Evolutionary conservation across 1,284 basidiomycete genomes (phyloP).

Genomic region (Trichosporon ovoides): DNA sequence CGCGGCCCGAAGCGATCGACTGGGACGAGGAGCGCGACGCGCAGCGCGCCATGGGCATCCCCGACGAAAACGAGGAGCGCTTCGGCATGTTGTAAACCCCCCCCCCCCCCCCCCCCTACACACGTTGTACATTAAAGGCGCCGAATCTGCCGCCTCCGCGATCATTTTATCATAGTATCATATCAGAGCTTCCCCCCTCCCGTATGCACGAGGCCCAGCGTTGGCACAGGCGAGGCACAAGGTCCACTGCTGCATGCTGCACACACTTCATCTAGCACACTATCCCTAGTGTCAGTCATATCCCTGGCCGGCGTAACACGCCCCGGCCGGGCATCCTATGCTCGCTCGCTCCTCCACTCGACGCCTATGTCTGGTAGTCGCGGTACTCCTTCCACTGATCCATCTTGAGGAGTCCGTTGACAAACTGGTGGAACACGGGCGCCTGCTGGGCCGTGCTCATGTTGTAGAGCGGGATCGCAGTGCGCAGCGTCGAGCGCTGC

Average conservation of each 20-base stretch:
- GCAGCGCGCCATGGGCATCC: conserved; percentile 38
- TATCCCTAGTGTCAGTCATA: too few species aligned
- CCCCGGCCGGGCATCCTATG: too few species aligned
- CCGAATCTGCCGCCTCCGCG: too few species aligned
- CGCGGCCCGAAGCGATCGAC: conserved; percentile 39
- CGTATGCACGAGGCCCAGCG: not conserved
- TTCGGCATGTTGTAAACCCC: not conserved
- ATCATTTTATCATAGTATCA: not conserved
- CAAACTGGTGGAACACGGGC: conserved; percentile 68
- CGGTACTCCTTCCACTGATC: conserved; percentile 45
- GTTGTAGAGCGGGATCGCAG: conserved; percentile 76
- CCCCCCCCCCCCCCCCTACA: too few species aligned
- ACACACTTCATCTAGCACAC: not conserved
- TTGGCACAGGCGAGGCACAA: conserved; percentile 2
- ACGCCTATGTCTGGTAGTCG: conserved; percentile 35
- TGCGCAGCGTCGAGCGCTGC: conserved; percentile 78
- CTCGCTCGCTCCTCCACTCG: not conserved
- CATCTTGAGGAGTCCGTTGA: conserved; percentile 44
- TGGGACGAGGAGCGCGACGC: conserved; percentile 48
- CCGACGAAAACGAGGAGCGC: conserved; percentile 23
- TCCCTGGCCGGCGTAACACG: too few species aligned
- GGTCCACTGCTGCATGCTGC: not conserved
- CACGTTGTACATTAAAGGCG: too few species aligned
- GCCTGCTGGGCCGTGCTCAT: conserved; percentile 55
- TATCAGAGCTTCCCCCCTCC: not conserved